phyloP scores from a whole-genome alignment of 495 filamentous ascomycete species.

The Apiosordaria backusii region DNA sequence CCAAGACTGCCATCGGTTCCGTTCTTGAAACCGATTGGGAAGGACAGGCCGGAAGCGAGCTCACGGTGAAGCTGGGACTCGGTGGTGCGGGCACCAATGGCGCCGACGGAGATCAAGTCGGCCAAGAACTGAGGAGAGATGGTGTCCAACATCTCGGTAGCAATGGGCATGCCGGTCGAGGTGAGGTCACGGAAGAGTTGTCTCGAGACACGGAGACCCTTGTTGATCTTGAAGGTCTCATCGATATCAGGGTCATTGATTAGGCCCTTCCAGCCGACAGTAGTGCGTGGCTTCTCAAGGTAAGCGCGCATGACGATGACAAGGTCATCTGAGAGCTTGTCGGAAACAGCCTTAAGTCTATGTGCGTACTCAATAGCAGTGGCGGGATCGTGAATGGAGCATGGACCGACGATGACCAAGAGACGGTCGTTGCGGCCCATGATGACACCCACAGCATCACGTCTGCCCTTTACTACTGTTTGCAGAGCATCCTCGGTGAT shows the following conservation, averaged over 20 bases:
- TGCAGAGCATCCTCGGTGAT: slow-evolving; percentile 59
- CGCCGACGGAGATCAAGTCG: slow-evolving; percentile 90
- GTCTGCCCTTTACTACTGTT: slow-evolving; percentile 78
- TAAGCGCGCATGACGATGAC: slow-evolving; percentile 97
- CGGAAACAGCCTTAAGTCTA: slow-evolving; percentile 68
- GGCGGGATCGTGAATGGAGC: slow-evolving; percentile 93
- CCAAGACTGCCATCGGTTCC: slow-evolving; percentile 91
- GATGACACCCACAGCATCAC: slow-evolving; percentile 78
- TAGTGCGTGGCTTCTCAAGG: slow-evolving; percentile 98
- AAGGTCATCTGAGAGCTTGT: slow-evolving; percentile 75
- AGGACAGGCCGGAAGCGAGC: slow-evolving; percentile 92
- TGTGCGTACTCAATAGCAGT: slow-evolving; percentile 82
- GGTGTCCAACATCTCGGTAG: slow-evolving; percentile 96
- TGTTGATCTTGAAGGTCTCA: slow-evolving; percentile 97
- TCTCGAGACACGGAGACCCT: slow-evolving; percentile 83
- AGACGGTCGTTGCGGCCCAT: slow-evolving; percentile 77
- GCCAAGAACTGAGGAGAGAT: slow-evolving; percentile 95
- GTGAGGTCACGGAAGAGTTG: slow-evolving; percentile 92
- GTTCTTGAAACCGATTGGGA: slow-evolving; percentile 99
- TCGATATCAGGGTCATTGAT: slow-evolving; percentile 99
- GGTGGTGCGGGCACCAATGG: slow-evolving; percentile 95
- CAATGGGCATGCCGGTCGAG: slow-evolving; percentile 81
- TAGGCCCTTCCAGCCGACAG: slow-evolving; percentile 97
- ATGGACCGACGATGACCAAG: slow-evolving; percentile 90
- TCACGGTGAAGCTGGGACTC: slow-evolving; percentile 95